Evolutionary conservation across 164 flowering plant species (phyloP).

Genomic region (Magnolia changhungtana): DNA sequence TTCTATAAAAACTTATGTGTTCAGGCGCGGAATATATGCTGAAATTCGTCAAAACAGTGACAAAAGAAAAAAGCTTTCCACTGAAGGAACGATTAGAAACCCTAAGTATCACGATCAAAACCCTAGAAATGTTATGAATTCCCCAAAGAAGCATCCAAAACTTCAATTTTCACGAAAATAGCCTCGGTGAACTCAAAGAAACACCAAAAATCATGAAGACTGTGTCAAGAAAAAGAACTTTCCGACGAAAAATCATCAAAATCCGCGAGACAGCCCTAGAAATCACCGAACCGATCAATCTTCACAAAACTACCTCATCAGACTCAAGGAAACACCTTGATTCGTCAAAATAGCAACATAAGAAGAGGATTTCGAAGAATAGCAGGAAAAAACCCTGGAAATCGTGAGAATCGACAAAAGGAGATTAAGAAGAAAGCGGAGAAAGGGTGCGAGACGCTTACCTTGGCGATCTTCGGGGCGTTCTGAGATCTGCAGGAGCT

Average conservation of each 20-base stretch:
- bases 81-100: no score
- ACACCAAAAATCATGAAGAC: not conserved
- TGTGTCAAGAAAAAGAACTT: not conserved
- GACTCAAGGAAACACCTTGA: not conserved
- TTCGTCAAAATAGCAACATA: not conserved
- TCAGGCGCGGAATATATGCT: not conserved
- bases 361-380: not conserved
- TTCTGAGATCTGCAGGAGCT: constrained; percentile 1
- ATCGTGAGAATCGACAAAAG: not conserved
- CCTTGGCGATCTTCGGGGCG: constrained; percentile 3
- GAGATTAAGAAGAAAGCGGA: not conserved
- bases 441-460: not conserved
- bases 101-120: no score
- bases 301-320: not conserved
- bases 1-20: not conserved
- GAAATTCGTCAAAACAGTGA: no score
- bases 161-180: not conserved
- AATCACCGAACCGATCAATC: not conserved
- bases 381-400: not conserved
- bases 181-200: not conserved
- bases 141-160: not conserved
- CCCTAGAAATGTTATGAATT: not conserved
- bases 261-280: not conserved
- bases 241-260: not conserved
- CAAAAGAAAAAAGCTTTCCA: not conserved